Evolutionary conservation across 129 eudicot genomes (phyloP).

Genomic region (Oenanthe sinensis): DNA sequence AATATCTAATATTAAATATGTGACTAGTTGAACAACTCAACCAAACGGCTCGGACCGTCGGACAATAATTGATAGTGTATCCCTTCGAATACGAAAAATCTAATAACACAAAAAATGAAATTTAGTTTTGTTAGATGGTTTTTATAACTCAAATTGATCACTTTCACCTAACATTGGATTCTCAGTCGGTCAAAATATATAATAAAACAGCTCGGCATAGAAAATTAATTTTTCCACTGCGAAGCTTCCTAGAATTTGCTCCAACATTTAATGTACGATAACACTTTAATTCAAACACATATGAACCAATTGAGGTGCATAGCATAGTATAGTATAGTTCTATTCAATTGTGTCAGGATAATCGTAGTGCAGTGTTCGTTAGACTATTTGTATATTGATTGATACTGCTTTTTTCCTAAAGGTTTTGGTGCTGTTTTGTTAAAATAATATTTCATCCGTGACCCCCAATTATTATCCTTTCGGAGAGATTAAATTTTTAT

Average conservation of each 20-base stretch:
- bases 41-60: not conserved
- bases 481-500: too few species aligned
- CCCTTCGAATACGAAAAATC: not conserved
- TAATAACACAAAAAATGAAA: too few species aligned
- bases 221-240: not conserved
- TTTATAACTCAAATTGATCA: too few species aligned
- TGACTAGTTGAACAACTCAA: not conserved
- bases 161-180: constrained; percentile 7
- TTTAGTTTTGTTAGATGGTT: too few species aligned
- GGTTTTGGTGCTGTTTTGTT: too few species aligned
- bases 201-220: not conserved
- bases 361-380: not conserved
- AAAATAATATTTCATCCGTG: too few species aligned
- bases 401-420: too few species aligned
- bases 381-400: not conserved
- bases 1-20: not conserved
- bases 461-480: too few species aligned
- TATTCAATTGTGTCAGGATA: not conserved
- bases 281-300: not conserved
- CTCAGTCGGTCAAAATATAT: not conserved
- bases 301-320: not conserved
- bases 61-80: not conserved
- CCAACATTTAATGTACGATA: not conserved
- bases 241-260: constrained; percentile 2
- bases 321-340: not conserved